These are phyloP conservation scores for Sechiopsis laciniata DNA, from an alignment of 306 rosid species.

Conservation along the genomic window DNA sequence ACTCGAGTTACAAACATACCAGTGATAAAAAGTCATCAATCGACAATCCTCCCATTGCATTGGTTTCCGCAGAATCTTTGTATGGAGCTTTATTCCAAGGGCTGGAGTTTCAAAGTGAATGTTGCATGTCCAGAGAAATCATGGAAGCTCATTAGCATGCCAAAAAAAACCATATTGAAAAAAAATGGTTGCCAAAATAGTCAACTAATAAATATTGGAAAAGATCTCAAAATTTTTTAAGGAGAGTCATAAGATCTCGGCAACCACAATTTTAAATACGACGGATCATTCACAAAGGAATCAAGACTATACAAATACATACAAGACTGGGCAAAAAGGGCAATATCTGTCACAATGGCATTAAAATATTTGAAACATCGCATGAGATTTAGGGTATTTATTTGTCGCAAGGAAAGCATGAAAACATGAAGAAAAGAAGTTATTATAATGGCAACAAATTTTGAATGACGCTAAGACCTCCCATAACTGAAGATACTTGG, in stretches of 20 bases:
- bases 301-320: not conserved
- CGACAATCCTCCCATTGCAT: constrained; percentile 75
- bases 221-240: not conserved
- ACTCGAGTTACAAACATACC: constrained; percentile 14
- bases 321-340: not conserved
- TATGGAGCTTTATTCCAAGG: constrained; percentile 70
- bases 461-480: not conserved
- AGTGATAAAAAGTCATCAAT: constrained; percentile 76
- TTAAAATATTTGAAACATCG: not conserved
- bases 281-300: not conserved
- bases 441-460: not conserved
- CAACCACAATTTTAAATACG: not conserved
- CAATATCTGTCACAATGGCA: not conserved
- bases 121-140: constrained; percentile 22
- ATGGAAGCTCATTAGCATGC: constrained; percentile 6
- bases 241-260: not conserved
- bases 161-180: not conserved
- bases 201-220: not conserved
- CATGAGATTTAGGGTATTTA: not conserved
- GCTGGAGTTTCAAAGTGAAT: constrained; percentile 39
- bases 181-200: not conserved
- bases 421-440: not conserved
- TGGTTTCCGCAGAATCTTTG: constrained; percentile 67
- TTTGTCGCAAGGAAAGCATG: not conserved
- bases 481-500: not conserved